phyloP scores from a whole-genome alignment of 495 filamentous ascomycete genomes.

The Talaromyces nanjingensis region DNA sequence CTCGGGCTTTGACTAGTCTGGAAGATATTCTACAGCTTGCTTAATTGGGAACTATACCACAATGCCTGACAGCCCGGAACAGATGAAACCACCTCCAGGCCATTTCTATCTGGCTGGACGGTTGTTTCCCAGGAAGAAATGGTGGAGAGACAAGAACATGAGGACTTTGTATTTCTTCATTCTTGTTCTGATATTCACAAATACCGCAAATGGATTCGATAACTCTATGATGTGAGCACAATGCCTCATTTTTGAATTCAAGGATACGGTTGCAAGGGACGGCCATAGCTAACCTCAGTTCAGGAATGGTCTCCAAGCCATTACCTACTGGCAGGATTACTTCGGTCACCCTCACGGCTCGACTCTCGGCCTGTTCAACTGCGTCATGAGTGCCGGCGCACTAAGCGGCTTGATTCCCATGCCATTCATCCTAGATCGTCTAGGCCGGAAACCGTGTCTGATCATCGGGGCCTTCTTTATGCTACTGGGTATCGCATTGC shows the following conservation, averaged over 20 bases:
- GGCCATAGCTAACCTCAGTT: not conserved
- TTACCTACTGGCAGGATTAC: constrained; percentile 36
- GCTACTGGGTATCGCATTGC: constrained; percentile 13
- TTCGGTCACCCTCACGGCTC: constrained; percentile 30
- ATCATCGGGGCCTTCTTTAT: constrained; percentile 17
- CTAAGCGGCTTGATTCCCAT: constrained; percentile 17
- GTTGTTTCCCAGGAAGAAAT: constrained; percentile 18
- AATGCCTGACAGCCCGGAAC: not conserved
- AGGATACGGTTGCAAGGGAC: not conserved
- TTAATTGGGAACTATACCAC: not conserved
- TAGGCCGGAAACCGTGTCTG: constrained; percentile 13
- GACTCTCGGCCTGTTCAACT: constrained; percentile 20
- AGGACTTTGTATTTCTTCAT: constrained; percentile 21
- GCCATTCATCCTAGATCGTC: constrained; percentile 16
- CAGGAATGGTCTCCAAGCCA: constrained; percentile 41
- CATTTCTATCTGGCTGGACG: constrained; percentile 21
- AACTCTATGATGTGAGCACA: constrained; percentile 29
- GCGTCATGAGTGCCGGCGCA: constrained; percentile 17
- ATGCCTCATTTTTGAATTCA: not conserved
- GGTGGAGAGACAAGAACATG: constrained; percentile 22
- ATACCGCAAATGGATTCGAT: constrained; percentile 23
- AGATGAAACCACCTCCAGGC: constrained; percentile 16
- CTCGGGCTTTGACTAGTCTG: not conserved
- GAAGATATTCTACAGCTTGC: not conserved
- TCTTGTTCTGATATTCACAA: constrained; percentile 15